phyloP scores from a whole-genome alignment of 2,329 filamentous ascomycete genomes.

The Xylaria sp. region DNA sequence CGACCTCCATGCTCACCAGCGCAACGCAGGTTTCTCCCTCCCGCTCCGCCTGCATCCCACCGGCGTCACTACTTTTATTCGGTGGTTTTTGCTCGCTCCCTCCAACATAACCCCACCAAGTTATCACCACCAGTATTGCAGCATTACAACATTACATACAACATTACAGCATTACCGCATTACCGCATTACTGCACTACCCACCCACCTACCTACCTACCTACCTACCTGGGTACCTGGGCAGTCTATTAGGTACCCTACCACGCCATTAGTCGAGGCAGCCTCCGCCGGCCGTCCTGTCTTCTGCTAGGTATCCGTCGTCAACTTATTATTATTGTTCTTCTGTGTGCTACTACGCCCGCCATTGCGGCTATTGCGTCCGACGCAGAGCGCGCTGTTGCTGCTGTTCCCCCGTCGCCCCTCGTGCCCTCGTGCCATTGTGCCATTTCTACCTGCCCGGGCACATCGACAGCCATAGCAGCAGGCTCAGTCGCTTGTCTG shows the following conservation, averaged over 20 bases:
- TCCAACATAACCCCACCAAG: slow-evolving; percentile 26
- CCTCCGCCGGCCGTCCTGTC: slow-evolving; percentile 2
- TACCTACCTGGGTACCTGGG: too few relatives aligned
- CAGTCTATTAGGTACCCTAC: too few relatives aligned
- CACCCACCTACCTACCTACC: neutral
- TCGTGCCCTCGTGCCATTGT: slow-evolving; percentile 5
- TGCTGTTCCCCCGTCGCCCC: slow-evolving; percentile 2
- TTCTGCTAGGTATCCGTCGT: slow-evolving; percentile 5
- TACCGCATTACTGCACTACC: neutral
- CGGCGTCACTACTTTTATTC: slow-evolving; percentile 25
- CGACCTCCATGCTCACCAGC: slow-evolving; percentile 4
- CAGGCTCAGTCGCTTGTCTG: slow-evolving; percentile 6
- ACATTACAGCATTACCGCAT: neutral
- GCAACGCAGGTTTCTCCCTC: slow-evolving; percentile 11
- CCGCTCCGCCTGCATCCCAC: slow-evolving; percentile 17
- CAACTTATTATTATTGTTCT: too few relatives aligned
- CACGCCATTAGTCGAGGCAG: slow-evolving; percentile 11
- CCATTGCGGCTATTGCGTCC: slow-evolving; percentile 5
- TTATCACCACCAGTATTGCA: slow-evolving; percentile 9
- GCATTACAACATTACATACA: neutral
- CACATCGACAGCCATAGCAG: slow-evolving; percentile 5
- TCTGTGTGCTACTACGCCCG: slow-evolving; percentile 9
- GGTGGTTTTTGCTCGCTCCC: slow-evolving; percentile 9
- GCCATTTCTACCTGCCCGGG: neutral
- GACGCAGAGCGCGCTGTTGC: slow-evolving; percentile 10